Conservation (phyloP, 768 basidiomycete species). For the Russula sp. region DNA sequence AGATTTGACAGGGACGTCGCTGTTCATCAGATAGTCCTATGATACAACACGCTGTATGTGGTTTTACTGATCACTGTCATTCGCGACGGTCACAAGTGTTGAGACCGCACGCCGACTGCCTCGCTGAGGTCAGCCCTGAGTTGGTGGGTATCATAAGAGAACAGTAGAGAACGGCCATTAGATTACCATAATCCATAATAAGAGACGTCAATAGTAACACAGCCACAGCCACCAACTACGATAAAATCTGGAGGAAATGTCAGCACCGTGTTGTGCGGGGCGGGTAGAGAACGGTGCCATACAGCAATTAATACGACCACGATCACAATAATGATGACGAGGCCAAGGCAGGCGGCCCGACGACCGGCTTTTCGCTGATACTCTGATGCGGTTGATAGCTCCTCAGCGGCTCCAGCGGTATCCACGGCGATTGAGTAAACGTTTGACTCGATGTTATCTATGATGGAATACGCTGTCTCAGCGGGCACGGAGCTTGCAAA, state of each 20-base stretch:
- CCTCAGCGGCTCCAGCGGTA: conserved; percentile 77
- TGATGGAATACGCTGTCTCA: not conserved
- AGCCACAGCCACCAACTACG: conserved; percentile 11
- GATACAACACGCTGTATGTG: not conserved
- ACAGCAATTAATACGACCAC: conserved; percentile 92
- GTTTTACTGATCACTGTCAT: not conserved
- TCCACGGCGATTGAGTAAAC: conserved; percentile 83
- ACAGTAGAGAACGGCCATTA: not conserved
- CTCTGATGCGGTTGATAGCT: conserved; percentile 84
- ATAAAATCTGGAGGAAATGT: conserved; percentile 7
- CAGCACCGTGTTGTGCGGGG: not conserved
- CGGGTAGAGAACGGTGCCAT: conserved; percentile 36
- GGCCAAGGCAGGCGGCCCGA: conserved; percentile 83
- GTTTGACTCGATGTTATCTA: conserved; percentile 95
- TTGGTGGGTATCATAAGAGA: conserved; percentile 6
- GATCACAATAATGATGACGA: conserved; percentile 82
- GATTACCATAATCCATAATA: conserved; percentile 26
- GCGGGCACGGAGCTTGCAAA: not conserved
- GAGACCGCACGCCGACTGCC: not conserved
- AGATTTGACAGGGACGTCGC: not conserved
- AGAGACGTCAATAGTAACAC: not conserved
- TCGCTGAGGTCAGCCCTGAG: not conserved
- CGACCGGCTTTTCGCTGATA: conserved; percentile 94
- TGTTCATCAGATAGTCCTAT: not conserved
- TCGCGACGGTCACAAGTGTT: not conserved